Evolutionary conservation across 2,329 filamentous ascomycete genomes (phyloP).

Genomic region (Chaetomium olivaceum): DNA sequence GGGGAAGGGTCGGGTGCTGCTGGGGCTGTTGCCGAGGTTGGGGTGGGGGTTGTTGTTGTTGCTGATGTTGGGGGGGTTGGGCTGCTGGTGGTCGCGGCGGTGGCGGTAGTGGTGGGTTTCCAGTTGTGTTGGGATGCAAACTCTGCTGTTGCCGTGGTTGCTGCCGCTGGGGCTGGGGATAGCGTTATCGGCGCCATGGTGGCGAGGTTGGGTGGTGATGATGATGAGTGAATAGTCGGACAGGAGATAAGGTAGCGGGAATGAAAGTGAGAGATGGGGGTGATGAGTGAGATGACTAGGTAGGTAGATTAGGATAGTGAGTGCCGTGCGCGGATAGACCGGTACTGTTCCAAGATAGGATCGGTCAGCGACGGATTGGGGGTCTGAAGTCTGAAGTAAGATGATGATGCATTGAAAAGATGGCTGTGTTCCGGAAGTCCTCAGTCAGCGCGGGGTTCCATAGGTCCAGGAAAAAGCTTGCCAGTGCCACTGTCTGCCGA

Average conservation of each 20-base stretch:
- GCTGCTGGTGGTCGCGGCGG: neutral
- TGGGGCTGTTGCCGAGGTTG: neutral
- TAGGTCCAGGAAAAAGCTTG: neutral
- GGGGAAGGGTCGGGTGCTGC: conserved; percentile 27
- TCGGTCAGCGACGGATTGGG: neutral
- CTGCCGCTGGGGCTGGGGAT: neutral
- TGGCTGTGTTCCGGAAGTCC: neutral
- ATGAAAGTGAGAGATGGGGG: neutral
- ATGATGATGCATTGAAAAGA: neutral
- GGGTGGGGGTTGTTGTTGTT: neutral
- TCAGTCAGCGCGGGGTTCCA: conserved; percentile 5
- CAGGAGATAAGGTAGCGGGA: neutral
- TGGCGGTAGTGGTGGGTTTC: neutral
- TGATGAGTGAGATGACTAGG: neutral
- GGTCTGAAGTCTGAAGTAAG: neutral
- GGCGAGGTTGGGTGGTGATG: neutral
- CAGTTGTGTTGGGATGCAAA: neutral
- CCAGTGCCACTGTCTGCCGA: neutral
- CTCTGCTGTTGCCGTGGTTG: neutral
- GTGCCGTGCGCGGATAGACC: neutral
- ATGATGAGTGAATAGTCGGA: neutral
- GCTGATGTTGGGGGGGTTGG: neutral
- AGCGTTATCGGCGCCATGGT: neutral
- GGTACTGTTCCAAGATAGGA: neutral
- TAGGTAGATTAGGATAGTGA: neutral